phyloP scores from a whole-genome alignment of 2,329 filamentous ascomycete genomes.

The Venturia pyrina region DNA sequence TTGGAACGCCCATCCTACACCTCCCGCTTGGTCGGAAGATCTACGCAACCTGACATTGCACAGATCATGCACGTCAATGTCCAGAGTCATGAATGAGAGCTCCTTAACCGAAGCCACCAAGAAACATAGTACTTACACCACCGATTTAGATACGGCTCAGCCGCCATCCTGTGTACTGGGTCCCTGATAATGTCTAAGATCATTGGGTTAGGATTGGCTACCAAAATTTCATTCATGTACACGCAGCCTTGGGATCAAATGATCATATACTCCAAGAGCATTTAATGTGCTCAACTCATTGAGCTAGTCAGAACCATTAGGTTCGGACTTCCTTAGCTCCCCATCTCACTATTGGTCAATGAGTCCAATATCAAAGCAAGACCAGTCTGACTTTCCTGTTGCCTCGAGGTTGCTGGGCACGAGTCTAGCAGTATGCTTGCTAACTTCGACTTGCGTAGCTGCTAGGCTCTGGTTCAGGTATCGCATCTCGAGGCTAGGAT shows the following conservation, averaged over 20 bases:
- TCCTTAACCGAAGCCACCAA: not conserved
- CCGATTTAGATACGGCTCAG: not conserved
- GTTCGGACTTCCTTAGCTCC: not conserved
- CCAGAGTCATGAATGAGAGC: not conserved
- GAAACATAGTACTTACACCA: not conserved
- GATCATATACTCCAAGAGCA: not conserved
- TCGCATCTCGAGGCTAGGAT: not conserved
- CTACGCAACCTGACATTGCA: not conserved
- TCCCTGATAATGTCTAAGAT: not conserved
- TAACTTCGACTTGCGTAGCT: slow-evolving; percentile 1
- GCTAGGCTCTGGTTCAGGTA: not conserved
- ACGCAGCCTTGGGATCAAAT: not conserved
- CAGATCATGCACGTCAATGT: not conserved
- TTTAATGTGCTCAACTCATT: not conserved
- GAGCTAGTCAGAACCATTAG: not conserved
- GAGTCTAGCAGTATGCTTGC: not conserved
- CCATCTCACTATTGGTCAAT: not conserved
- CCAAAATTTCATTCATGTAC: not conserved
- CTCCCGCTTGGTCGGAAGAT: not conserved
- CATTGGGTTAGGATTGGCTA: not conserved
- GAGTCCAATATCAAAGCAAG: not conserved
- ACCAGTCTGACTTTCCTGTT: not conserved
- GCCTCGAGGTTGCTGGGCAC: not conserved
- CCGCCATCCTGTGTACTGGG: not conserved
- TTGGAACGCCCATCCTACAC: not conserved